A percentile compares a stretch with the other conserved stretches of the same genome.
phyloP scores from a whole-genome alignment of 1,284 basidiomycete species.

The Sutorius eximius region DNA sequence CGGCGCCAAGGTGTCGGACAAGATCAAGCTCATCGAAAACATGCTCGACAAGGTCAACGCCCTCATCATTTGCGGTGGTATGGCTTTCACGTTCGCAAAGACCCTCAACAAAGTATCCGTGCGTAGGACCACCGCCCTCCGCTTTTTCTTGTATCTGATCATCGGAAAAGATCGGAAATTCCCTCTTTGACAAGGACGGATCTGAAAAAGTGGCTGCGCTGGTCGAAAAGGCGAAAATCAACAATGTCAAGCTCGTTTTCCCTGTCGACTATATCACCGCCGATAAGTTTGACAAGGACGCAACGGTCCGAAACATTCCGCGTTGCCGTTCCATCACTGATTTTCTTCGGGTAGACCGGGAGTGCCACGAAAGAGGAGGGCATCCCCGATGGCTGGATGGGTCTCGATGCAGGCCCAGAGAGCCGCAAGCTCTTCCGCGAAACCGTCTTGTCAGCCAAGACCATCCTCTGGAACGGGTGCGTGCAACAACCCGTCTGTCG shows the following conservation, averaged over 20 bases:
- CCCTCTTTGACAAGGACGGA: slow-evolving; percentile 91
- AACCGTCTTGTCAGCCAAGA: slow-evolving; percentile 88
- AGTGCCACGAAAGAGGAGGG: slow-evolving; percentile 80
- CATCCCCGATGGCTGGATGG: slow-evolving; percentile 94
- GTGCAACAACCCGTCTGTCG: background rate
- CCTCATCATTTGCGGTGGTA: slow-evolving; percentile 96
- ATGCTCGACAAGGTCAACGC: slow-evolving; percentile 99
- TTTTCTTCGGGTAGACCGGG: slow-evolving; percentile 53
- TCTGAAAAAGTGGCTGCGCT: slow-evolving; percentile 84
- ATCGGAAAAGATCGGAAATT: slow-evolving; percentile 78
- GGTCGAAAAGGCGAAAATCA: slow-evolving; percentile 91
- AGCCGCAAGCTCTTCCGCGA: slow-evolving; percentile 78
- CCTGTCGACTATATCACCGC: slow-evolving; percentile 94
- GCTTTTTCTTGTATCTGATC: slow-evolving; percentile 1
- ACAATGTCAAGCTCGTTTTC: slow-evolving; percentile 94
- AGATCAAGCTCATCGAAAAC: slow-evolving; percentile 98
- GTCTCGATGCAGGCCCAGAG: slow-evolving; percentile 87
- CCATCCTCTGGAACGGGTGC: slow-evolving; percentile 97
- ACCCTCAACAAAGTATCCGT: slow-evolving; percentile 80
- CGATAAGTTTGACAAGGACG: slow-evolving; percentile 94
- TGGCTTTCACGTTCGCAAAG: slow-evolving; percentile 99
- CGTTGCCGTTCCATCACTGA: slow-evolving; percentile 9
- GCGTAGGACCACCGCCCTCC: slow-evolving; percentile 23
- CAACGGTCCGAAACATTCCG: slow-evolving; percentile 52
- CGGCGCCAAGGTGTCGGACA: slow-evolving; percentile 98